Percentiles rank a stretch among this genome's conserved stretches.
phyloP scores from a whole-genome alignment of 176 grass and related monocot genomes.

The Oryza longistaminata region DNA sequence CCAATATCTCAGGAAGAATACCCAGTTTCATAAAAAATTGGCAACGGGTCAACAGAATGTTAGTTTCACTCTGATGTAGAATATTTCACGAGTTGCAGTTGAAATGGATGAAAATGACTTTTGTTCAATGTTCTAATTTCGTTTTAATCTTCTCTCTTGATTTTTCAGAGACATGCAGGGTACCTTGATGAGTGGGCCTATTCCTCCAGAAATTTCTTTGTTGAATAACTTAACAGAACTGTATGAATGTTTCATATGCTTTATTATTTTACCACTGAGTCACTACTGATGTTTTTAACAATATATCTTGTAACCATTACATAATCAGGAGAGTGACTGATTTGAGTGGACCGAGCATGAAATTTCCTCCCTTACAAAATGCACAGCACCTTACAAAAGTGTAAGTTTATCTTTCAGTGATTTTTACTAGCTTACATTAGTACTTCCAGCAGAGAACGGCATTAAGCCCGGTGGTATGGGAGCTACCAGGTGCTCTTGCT shows the following conservation, averaged over 20 bases:
- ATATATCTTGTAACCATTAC: constrained; percentile 15
- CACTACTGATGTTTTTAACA: constrained; percentile 6
- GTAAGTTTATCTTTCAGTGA: constrained; percentile 51
- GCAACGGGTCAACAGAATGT: constrained; percentile 77
- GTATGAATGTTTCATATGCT: constrained; percentile 45
- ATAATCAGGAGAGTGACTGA: constrained; percentile 75
- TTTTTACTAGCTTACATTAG: constrained; percentile 14
- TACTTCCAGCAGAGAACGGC: not conserved
- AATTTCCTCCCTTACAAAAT: constrained; percentile 71
- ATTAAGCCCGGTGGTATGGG: no score
- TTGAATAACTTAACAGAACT: constrained; percentile 81
- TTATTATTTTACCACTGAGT: not conserved
- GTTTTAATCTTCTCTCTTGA: not conserved
- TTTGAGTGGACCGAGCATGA: constrained; percentile 64
- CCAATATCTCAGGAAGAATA: constrained; percentile 66
- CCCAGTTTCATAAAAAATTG: constrained; percentile 79
- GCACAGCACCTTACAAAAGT: constrained; percentile 65
- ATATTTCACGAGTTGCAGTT: not conserved
- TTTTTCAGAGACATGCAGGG: constrained; percentile 81
- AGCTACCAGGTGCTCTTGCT: no score
- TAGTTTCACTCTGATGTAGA: constrained; percentile 22
- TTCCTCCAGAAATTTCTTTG: constrained; percentile 62
- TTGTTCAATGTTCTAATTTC: not conserved
- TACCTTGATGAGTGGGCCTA: constrained; percentile 68
- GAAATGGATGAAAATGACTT: not conserved